Conservation (phyloP, 208 protist genomes). For the Cochliopodium minus region DNA sequence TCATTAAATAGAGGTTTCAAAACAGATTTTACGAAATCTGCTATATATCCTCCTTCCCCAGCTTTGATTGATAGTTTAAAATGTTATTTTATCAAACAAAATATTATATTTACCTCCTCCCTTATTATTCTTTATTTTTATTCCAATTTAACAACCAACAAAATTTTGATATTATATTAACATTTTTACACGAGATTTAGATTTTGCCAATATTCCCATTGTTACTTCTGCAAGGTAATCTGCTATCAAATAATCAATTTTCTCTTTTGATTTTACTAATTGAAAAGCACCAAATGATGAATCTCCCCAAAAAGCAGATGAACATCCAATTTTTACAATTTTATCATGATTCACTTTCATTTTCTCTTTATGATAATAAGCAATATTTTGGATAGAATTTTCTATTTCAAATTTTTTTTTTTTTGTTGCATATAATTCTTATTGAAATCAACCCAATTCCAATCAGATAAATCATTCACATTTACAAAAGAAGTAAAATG, state of each 20-base stretch:
- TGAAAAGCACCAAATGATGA: conserved; percentile 16
- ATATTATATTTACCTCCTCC: too few species aligned
- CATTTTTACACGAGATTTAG: too few species aligned
- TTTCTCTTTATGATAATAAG: too few species aligned
- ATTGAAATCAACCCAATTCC: background rate
- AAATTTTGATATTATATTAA: too few species aligned
- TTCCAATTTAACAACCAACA: too few species aligned
- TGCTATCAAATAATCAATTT: conserved; percentile 25
- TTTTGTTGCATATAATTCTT: background rate
- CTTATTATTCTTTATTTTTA: too few species aligned
- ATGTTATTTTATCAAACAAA: too few species aligned
- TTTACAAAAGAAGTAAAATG: background rate
- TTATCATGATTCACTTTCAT: too few species aligned
- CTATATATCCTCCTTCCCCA: too few species aligned
- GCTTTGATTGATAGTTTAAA: too few species aligned
- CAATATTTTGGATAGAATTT: background rate
- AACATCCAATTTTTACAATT: conserved; percentile 24
- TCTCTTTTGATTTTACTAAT: conserved; percentile 11
- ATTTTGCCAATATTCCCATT: conserved; percentile 25
- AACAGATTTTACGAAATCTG: too few species aligned
- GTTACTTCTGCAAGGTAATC: conserved; percentile 34
- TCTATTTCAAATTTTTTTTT: conserved; percentile 1
- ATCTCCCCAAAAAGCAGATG: conserved; percentile 32
- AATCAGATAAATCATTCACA: background rate
- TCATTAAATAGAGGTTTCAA: too few species aligned